Evolutionary conservation across 768 basidiomycete genomes (phyloP), one percentile per base, ranked within the genome.

Genomic region (Atractiella rhizophila): DNA sequence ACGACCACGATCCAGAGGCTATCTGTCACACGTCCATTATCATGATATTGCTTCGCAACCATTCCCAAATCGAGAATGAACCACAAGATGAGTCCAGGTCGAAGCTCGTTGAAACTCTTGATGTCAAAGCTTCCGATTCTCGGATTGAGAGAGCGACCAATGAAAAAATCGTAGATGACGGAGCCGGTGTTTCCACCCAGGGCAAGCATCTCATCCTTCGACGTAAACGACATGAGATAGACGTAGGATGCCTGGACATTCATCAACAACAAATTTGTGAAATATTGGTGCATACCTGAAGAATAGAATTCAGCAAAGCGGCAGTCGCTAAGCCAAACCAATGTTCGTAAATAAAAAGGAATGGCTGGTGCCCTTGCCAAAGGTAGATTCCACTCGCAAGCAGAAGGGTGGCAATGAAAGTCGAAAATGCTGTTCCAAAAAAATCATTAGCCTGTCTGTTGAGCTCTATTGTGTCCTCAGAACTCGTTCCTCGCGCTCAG

Each of bases 81-180:
- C 88, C 91, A 98, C 15, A 83, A 69, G 50, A 86, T 86, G 40
- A 91, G 66, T 16, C 83, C 82, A 0, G 83, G 83, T 21, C 82
- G 69, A 25, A 86, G 69, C 54, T 91, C 83, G 56, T 53, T 55
- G 53, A 69, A 78, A 0, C 69, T 66, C 56, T 77, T 77, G 63
- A 77, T 61, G 53, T 77, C 75, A 60, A 83, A 69, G 15, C 62
- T 64, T 29, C 76, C 74, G 41, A 82, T 69, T 1, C 72, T 70
- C 0, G 91, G 91, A 59, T 96, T 96, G 42, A 98, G 63, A 53
- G 81, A 76, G 37, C 85, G 76, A n/a, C 85, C 83, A 47, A 88
- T 85, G 62, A 68, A 88, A 62, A 88, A 86, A 56, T 98, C 86
- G 57, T 96, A 96, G 46, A 91, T 69, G 42, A 65, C 58, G 54